Base-by-base conservation (phyloP, 306 rosid genomes). In the Cucurbita pepo region DNA sequence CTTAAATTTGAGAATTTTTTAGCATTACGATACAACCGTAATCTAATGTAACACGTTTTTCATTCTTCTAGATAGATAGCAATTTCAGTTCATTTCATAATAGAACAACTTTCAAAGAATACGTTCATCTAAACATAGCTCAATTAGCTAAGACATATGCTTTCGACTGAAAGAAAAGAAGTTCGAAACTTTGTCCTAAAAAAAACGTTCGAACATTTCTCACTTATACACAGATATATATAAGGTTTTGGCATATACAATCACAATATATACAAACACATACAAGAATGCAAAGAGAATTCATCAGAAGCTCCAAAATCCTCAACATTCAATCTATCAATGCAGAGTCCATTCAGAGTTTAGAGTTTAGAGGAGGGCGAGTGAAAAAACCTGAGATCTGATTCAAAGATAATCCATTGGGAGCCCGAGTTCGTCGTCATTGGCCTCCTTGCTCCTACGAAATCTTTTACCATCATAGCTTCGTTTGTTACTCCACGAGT, bases 401-500 rank as follows among this genome's bases (percentile, higher is more conserved):
- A 85, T 62, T 88, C 79, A 93, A 43, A 90, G 80, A 79, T 83
- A 93, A 79, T 93, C 98, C 90, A 85, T 88, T 9, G 98, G 98
- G 72, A 88, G 90, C 77, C 88, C 98, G 97, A 88, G 87, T 60
- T 93, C 87, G 77, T 88, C 87, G 79, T 87, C 96, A 40, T 83
- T 81, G 41, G 63, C 56, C 56, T 84, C 88, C 81, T 79, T 84
- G 51, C 82, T 82, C 79, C 79, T 84, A 56, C 74, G 79, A 47
- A 79, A 71, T 83, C 80, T 86, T 83, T 79, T 85, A 63, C 81
- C 72, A 56, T 89, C 81, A 34, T 48, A 78, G 69, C 80, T 56
- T 81, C 79, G 83, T 61, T 79, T 80, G 64, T 72, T 75, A 65
- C 81, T 82, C 79, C 86, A 75, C 69, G 59, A 71, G 53, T 70